Evolutionary conservation across 192 early-diverging fungal genomes (phyloP).

Genomic region (Coemansia sp.): DNA sequence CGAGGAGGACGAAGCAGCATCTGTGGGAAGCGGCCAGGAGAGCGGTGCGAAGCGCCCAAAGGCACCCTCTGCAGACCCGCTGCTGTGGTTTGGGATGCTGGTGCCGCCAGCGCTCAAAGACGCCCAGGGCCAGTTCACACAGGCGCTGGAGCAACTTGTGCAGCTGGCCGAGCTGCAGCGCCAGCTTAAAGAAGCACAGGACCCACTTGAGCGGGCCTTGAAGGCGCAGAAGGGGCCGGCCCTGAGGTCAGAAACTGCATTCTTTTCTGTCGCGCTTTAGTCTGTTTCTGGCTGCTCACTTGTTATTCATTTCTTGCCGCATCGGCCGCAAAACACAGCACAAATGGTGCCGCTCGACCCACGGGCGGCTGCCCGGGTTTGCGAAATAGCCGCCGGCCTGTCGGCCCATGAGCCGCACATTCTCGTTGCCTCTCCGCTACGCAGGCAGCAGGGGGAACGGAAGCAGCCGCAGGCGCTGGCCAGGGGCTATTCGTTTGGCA

Average conservation of each 20-base stretch:
- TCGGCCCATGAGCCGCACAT: slow-evolving; percentile 15
- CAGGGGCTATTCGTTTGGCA: slow-evolving; percentile 15
- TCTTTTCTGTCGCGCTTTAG: no score
- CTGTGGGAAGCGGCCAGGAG: no score
- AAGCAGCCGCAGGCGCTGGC: not conserved
- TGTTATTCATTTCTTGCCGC: not conserved
- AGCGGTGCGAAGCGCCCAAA: not conserved
- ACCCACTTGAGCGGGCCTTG: no score
- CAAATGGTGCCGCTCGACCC: slow-evolving; percentile 13
- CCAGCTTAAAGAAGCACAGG: not conserved
- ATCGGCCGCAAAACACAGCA: not conserved
- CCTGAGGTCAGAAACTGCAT: no score
- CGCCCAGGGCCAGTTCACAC: slow-evolving; percentile 32
- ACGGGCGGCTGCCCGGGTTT: slow-evolving; percentile 25
- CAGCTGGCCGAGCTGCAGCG: slow-evolving; percentile 25
- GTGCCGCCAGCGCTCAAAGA: slow-evolving; percentile 38
- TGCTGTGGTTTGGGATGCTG: slow-evolving; percentile 48
- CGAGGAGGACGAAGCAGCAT: no score
- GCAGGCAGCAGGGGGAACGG: not conserved
- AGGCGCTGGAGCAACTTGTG: slow-evolving; percentile 18
- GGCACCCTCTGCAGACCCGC: slow-evolving; percentile 18
- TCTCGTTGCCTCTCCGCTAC: slow-evolving; percentile 15
- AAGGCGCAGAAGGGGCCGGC: no score
- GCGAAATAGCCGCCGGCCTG: slow-evolving; percentile 31
- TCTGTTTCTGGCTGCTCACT: no score